Percentiles rank a stretch among this genome's conserved stretches.
Conservation (phyloP, 106 monocot species). For the Cymbidium sinense region DNA sequence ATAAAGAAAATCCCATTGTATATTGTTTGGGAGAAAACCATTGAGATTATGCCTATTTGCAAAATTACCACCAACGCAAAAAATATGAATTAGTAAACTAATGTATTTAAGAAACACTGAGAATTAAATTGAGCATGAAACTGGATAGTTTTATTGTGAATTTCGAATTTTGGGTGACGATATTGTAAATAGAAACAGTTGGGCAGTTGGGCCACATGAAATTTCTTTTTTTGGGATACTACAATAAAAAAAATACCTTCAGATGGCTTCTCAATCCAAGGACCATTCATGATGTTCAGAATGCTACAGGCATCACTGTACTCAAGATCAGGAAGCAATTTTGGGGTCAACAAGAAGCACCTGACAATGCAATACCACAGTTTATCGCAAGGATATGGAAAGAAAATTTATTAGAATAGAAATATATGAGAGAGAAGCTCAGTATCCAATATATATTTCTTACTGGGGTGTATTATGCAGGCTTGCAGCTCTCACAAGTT, state of each 20-base stretch:
- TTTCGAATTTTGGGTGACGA: not conserved
- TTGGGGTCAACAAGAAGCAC: constrained; percentile 93
- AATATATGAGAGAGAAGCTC: not conserved
- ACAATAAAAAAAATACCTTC: constrained; percentile 49
- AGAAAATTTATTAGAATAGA: not conserved
- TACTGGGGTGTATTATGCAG: constrained; percentile 92
- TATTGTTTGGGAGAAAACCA: not conserved
- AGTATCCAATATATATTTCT: constrained; percentile 11
- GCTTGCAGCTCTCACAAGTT: constrained; percentile 94
- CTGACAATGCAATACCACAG: constrained; percentile 24
- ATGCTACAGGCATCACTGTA: constrained; percentile 94
- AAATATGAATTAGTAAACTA: not conserved
- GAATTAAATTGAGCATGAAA: not conserved
- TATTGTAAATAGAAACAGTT: not conserved
- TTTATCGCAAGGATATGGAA: not conserved
- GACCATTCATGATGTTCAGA: constrained; percentile 98
- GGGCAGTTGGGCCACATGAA: not conserved
- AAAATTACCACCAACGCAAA: not conserved
- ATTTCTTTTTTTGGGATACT: not conserved
- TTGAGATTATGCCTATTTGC: not conserved
- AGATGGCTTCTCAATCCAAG: constrained; percentile 80
- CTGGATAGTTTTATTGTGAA: too few species aligned
- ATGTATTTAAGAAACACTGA: not conserved
- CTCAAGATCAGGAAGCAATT: constrained; percentile 88
- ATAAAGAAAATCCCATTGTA: not conserved